Percentiles rank a stretch among this genome's conserved stretches.
phyloP scores from a whole-genome alignment of 345 rosid genomes.

The Eucalyptus cladocalyx region DNA sequence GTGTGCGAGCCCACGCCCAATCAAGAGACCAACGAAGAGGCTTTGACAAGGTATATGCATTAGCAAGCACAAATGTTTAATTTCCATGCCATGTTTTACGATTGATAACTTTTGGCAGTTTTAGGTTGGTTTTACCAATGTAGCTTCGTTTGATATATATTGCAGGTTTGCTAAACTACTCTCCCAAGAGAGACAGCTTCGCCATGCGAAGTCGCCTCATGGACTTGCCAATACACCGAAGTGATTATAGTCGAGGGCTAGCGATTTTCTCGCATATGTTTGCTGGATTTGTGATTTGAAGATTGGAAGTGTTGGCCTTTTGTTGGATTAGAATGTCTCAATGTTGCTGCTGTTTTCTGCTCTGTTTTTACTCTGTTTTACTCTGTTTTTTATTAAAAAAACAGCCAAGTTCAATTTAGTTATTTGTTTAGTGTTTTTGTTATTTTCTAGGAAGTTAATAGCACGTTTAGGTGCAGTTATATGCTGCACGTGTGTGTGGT shows the following conservation, averaged over 20 bases:
- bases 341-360: no score
- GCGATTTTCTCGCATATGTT: not conserved
- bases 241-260: not conserved
- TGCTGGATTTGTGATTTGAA: not conserved
- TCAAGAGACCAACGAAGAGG: slow-evolving; percentile 31
- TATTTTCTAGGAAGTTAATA: no score
- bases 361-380: no score
- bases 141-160: not conserved
- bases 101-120: not conserved
- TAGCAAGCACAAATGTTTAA: not conserved
- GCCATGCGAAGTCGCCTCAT: slow-evolving; percentile 18
- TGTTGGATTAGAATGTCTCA: no score
- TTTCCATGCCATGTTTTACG: not conserved
- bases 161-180: slow-evolving; percentile 49
- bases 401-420: no score
- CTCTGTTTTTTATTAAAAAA: no score
- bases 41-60: slow-evolving; percentile 6
- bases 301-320: not conserved
- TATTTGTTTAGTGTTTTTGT: no score
- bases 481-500: no score
- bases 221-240: not conserved
- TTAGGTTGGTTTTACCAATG: not conserved
- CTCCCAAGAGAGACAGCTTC: slow-evolving; percentile 41
- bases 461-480: no score
- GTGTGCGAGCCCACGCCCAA: slow-evolving; percentile 7